Evolutionary conservation across 306 rosid genomes (phyloP).

Genomic region (Lablab purpureus): DNA sequence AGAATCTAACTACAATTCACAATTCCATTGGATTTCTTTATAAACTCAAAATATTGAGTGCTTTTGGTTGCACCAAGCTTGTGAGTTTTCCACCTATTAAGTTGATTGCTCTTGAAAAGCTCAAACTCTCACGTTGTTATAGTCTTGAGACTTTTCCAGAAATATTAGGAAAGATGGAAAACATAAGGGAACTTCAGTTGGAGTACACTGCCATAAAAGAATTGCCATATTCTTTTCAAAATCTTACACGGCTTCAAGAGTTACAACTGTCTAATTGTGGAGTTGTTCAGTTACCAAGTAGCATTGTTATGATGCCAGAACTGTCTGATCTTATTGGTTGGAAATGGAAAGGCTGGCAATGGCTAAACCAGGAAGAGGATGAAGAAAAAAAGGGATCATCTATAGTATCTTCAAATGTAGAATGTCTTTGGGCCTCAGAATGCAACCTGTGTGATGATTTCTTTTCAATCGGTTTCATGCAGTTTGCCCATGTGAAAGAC

Average conservation of each 20-base stretch:
- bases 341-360: slow-evolving; percentile 11
- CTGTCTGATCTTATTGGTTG: not conserved
- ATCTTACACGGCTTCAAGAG: not conserved
- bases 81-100: not conserved
- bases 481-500: not conserved
- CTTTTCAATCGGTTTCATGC: not conserved
- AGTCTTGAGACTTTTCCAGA: slow-evolving; percentile 12
- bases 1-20: not conserved
- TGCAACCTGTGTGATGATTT: slow-evolving; percentile 7
- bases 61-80: not conserved
- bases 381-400: not conserved
- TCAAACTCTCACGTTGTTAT: not conserved
- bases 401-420: not conserved
- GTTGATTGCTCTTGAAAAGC: not conserved
- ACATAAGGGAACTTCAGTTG: not conserved
- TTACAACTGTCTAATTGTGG: not conserved
- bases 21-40: not conserved
- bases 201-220: not conserved
- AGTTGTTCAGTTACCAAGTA: not conserved
- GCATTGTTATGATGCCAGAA: slow-evolving; percentile 11
- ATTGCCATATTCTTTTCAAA: not conserved
- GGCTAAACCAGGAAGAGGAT: not conserved
- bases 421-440: not conserved
- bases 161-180: slow-evolving; percentile 3
- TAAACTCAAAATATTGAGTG: not conserved